Evolutionary conservation across 1,139 yeast genomes (phyloP).

Genomic region (Geotrichum candidum): DNA sequence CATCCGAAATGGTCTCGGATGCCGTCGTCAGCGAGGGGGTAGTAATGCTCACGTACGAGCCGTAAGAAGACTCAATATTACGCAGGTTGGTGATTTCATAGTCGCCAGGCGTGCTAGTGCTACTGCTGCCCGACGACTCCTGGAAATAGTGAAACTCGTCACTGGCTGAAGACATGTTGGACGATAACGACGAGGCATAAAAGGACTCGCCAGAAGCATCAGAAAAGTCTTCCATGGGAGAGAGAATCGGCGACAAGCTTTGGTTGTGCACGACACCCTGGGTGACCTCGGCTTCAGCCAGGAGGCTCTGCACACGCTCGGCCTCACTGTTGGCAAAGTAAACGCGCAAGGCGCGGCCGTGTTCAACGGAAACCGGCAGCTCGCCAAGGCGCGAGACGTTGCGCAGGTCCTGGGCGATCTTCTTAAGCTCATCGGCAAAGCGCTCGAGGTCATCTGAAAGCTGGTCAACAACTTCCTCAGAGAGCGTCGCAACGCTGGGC

Average conservation of each 20-base stretch:
- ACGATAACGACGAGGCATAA: background rate
- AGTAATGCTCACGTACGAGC: background rate
- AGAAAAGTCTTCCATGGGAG: conserved; percentile 12
- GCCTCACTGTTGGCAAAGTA: conserved; percentile 37
- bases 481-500: conserved; percentile 28
- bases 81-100: background rate
- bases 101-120: background rate
- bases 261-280: conserved; percentile 27
- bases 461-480: conserved; percentile 23
- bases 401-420: conserved; percentile 28
- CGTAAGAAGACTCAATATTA: background rate
- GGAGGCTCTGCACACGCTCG: conserved; percentile 29
- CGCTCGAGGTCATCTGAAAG: conserved; percentile 26
- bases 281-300: conserved; percentile 33
- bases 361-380: conserved; percentile 34
- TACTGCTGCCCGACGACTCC: background rate
- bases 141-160: conserved; percentile 9
- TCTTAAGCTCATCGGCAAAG: conserved; percentile 26
- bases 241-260: conserved; percentile 5
- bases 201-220: conserved; percentile 4
- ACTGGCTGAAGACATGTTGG: conserved; percentile 1
- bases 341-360: conserved; percentile 29
- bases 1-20: conserved; percentile 15
- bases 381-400: conserved; percentile 34
- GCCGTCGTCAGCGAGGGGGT: conserved; percentile 14